Base-by-base conservation (phyloP, 352 stramenopile species). In the Aphanomyces stellatus region DNA sequence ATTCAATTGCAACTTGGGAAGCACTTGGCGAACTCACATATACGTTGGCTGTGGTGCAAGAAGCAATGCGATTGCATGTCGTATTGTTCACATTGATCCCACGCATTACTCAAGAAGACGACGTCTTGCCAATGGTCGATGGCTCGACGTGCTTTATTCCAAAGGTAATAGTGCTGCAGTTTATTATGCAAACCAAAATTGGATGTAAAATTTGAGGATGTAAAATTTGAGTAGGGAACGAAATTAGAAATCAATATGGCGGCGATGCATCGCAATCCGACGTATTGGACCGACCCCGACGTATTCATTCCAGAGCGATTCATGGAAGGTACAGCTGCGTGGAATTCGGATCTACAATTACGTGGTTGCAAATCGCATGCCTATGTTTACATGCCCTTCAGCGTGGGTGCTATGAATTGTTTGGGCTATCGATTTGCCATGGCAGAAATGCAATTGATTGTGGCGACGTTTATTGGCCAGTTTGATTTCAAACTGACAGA, bases 341-440 rank as follows among this genome's bases (percentile, higher is more conserved):
- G 41, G 13, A 4, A 5, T 5, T 24, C 56, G 7, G 62, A 72
- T 40, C 43, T 72, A 25, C 25, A 67, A 35, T 33, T 75, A 51
- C 57, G 51, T 6, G 56, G 63, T 4, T 37, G 37, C 19, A 70
- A 71, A 30, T 41, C 49, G 53, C 57, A 75, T 34, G 55, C 40
- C 27, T 78, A 74, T 70, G 55, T 72, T 3, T 85, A 72, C 57
- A 69, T 85, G 19, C 75, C 77, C 33, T 85, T 85, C 62, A 76
- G 68, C 37, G 65, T 57, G 53, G 77, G 77, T 57, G 37, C 27
- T 4, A 69, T 74, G 24, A 79, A 74, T 40, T 85, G 77, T 60
- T 76, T 81, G 37, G 77, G 77, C 42, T 60, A 81, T 22, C 62
- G 60, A 24, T 82, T 85, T 75, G 74, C 74, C 0, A 70, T 68